Base-by-base conservation (phyloP, 2,329 filamentous ascomycete genomes). In the Diaporthe amygdali region DNA sequence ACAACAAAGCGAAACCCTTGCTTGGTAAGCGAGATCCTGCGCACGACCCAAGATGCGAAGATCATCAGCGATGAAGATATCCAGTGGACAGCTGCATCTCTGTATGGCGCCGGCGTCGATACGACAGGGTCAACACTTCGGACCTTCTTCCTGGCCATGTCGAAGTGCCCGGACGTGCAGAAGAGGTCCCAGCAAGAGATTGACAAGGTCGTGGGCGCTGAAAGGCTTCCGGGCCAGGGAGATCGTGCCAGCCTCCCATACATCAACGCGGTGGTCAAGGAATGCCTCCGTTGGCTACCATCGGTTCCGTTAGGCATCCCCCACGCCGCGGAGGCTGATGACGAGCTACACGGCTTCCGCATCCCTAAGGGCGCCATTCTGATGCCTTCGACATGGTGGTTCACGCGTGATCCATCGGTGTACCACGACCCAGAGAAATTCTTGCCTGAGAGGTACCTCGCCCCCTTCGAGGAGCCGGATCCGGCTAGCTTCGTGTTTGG, bases 101-200 rank as follows among this genome's bases (percentile, higher is more conserved):
- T 72, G 4, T 56, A 61, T 37, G 47, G 27, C 2, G 66, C 54
- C 5, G 66, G 37, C 22, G 34, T 64, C 22, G 70, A 70, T n/a
- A 72, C 70, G 2, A 69, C 66, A 10, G 47, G 30, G 15, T 47
- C 44, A 22, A 44, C 47, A 10, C 66, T 72, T 10, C 30, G 52
- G 3, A 85, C 46, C 15, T 71, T 85, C 75, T 83, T 82, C 72
- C 76, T 86, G 1, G 84, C 82, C 8, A 84, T 86, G 81, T 78
- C 77, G 7, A 56, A 84, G 15, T 80, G 79, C 54, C 84, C 84
- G 0, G 81, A 85, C 37, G 78, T 81, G 0, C 82, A 84, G 44
- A 75, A 74, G 12, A 75, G 52, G 77, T 81, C 64, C 77, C 82
- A 59, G 54, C 15, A n/a, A 15, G 69, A 71, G n/a, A 67, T 71